Conservation (phyloP, 768 basidiomycete species). For the Boletellus ananiceps region DNA sequence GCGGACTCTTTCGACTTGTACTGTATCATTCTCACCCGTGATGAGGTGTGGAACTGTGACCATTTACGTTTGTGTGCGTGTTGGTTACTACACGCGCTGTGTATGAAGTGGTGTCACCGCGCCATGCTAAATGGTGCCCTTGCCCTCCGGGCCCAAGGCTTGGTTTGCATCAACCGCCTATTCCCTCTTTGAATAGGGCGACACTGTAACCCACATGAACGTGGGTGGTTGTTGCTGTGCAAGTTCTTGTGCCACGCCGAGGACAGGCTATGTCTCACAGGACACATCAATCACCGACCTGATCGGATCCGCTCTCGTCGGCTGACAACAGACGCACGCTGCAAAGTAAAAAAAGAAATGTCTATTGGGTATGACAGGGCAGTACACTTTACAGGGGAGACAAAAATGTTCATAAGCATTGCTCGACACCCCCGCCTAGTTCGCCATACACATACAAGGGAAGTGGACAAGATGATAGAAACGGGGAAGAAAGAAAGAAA, state of each 20-base stretch:
- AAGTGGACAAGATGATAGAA: conserved; percentile 17
- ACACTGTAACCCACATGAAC: background rate
- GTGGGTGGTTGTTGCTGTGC: background rate
- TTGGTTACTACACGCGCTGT: background rate
- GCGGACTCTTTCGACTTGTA: conserved; percentile 3
- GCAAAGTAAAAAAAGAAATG: background rate
- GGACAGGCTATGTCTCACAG: background rate
- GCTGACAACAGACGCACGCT: background rate
- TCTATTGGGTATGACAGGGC: conserved; percentile 27
- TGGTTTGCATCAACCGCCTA: background rate
- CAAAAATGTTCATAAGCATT: conserved; percentile 17
- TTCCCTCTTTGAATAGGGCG: background rate
- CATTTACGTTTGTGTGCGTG: conserved; percentile 7
- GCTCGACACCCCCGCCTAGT: conserved; percentile 14
- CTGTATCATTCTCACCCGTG: background rate
- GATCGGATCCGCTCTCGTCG: background rate
- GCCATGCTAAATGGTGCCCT: too few species aligned
- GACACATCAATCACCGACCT: background rate
- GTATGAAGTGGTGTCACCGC: background rate
- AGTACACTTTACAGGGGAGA: conserved; percentile 21
- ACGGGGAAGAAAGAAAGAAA: background rate
- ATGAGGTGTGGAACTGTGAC: background rate
- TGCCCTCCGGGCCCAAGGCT: too few species aligned
- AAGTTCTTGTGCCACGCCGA: background rate
- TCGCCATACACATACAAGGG: conserved; percentile 23